Conservation (phyloP, 345 rosid species). For the Brassica incana region DNA sequence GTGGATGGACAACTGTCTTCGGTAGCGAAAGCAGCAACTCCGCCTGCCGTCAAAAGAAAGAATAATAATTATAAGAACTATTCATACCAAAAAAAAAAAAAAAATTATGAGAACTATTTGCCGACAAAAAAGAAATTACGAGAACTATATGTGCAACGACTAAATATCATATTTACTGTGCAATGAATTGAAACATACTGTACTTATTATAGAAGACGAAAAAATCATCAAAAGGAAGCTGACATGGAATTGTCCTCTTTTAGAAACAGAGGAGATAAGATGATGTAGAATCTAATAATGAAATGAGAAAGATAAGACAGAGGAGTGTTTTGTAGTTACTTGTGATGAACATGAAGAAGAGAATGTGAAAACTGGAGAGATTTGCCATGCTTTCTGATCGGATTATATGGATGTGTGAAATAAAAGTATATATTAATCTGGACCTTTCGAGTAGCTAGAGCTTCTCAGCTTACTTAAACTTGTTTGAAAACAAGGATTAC, state of each 20-base stretch:
- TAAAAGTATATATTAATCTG: too few species aligned
- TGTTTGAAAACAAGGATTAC: background rate
- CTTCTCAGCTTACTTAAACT: background rate
- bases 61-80: background rate
- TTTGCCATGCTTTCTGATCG: background rate
- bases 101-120: background rate
- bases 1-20: slow-evolving; percentile 63
- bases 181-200: background rate
- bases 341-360: slow-evolving; percentile 30
- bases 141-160: background rate
- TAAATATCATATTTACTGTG: too few species aligned
- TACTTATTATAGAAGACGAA: background rate
- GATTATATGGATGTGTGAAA: too few species aligned
- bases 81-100: background rate
- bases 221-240: background rate
- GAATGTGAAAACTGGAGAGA: slow-evolving; percentile 20
- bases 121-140: background rate
- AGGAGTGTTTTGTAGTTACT: slow-evolving; percentile 15
- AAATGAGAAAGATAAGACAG: background rate
- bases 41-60: background rate
- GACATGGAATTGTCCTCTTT: background rate
- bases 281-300: background rate
- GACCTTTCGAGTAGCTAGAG: background rate
- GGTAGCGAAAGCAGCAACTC: slow-evolving; percentile 40
- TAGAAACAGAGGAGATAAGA: background rate